Conservation (phyloP, 768 basidiomycete species). For the Kwoniella heveanensis region DNA sequence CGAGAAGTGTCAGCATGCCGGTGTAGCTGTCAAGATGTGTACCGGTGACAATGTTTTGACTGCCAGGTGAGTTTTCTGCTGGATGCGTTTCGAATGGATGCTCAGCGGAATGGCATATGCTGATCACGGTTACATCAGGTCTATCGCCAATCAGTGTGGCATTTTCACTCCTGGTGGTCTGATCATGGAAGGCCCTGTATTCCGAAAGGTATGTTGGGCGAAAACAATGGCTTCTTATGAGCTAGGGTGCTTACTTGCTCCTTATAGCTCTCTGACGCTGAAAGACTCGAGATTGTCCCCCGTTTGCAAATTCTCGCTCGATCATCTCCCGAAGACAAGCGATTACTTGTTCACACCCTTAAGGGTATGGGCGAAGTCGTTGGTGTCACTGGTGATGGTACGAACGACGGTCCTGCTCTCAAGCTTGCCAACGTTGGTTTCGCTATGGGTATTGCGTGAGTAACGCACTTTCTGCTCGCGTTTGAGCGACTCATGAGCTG, state of each 20-base stretch:
- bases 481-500: not conserved
- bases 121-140: conserved; percentile 63
- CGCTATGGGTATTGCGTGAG: conserved; percentile 58
- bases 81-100: not conserved
- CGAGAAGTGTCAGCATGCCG: conserved; percentile 79
- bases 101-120: conserved; percentile 56
- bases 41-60: conserved; percentile 92
- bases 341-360: conserved; percentile 83
- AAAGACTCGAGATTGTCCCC: conserved; percentile 81
- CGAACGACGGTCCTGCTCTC: conserved; percentile 94
- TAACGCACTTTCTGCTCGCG: conserved; percentile 5
- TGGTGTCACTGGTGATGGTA: conserved; percentile 96
- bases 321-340: conserved; percentile 96
- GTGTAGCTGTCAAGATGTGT: conserved; percentile 95
- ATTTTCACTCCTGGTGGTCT: conserved; percentile 92
- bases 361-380: conserved; percentile 79
- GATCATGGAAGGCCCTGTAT: conserved; percentile 96
- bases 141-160: conserved; percentile 93
- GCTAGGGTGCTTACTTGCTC: too few species aligned
- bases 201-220: conserved; percentile 60
- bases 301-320: conserved; percentile 94
- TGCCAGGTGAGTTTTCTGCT: conserved; percentile 38
- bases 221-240: too few species aligned
- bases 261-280: conserved; percentile 64
- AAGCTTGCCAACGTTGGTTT: conserved; percentile 96